A percentile compares a stretch with the other conserved stretches of the same genome.
phyloP scores from a whole-genome alignment of 2,329 filamentous ascomycete genomes.

The Exophiala xenobiotica region DNA sequence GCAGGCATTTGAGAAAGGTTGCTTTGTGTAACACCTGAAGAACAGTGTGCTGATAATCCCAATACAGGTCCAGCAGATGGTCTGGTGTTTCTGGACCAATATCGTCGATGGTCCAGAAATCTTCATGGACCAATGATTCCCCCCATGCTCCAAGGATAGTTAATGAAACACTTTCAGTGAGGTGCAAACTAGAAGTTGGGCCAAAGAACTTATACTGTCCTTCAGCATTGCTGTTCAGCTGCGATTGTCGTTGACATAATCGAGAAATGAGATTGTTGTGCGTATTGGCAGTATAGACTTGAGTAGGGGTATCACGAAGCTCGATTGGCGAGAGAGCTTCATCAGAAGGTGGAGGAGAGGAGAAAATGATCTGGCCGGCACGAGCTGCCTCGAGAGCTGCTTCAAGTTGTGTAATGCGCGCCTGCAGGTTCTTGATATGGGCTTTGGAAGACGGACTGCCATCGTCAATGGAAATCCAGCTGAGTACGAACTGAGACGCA shows the following conservation, averaged over 20 bases:
- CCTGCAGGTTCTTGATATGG: slow-evolving; percentile 20
- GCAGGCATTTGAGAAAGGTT: slow-evolving; percentile 2
- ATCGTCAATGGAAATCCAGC: not conserved
- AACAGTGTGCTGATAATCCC: slow-evolving; percentile 4
- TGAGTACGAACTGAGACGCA: no score
- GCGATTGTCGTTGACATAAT: slow-evolving; percentile 7
- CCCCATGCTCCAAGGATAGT: slow-evolving; percentile 7
- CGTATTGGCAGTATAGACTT: no score
- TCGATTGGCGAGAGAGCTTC: not conserved
- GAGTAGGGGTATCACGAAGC: not conserved
- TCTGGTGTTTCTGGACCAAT: slow-evolving; percentile 15
- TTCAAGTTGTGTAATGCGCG: slow-evolving; percentile 20
- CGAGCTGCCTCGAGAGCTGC: slow-evolving; percentile 14
- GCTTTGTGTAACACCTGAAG: slow-evolving; percentile 3
- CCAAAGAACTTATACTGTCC: slow-evolving; percentile 13
- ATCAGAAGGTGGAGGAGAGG: no score
- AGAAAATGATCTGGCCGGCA: not conserved
- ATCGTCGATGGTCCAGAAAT: slow-evolving; percentile 10
- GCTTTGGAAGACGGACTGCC: slow-evolving; percentile 20
- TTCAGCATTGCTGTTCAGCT: slow-evolving; percentile 12
- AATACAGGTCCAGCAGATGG: slow-evolving; percentile 2
- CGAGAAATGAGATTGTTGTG: slow-evolving; percentile 11
- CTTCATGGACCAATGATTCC: not conserved
- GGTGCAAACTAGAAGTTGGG: slow-evolving; percentile 10
- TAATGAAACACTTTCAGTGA: slow-evolving; percentile 10